A percentile compares a stretch with the other conserved stretches of the same genome.
Evolutionary conservation across 2,329 filamentous ascomycete species (phyloP).

Genomic region (Cytospora piceae): DNA sequence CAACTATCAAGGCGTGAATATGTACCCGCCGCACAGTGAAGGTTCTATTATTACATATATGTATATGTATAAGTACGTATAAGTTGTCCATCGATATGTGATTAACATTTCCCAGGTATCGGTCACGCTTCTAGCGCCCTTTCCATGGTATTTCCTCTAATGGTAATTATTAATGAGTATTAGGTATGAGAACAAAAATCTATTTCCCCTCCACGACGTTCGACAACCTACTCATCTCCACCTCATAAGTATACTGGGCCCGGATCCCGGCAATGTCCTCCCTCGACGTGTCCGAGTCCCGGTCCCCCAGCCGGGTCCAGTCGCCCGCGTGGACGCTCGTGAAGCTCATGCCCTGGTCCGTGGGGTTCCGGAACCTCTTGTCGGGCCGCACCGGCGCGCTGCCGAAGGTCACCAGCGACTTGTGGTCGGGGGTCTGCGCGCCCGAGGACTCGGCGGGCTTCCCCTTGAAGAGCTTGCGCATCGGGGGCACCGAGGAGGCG

Average conservation of each 20-base stretch:
- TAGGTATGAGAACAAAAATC: neutral
- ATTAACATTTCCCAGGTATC: neutral
- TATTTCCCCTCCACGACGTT: constrained; percentile 7
- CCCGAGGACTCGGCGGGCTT: neutral
- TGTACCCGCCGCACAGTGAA: no score
- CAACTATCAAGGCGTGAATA: no score
- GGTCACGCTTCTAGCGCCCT: no score
- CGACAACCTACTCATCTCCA: constrained; percentile 11
- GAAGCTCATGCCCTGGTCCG: constrained; percentile 22
- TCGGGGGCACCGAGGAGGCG: constrained; percentile 25
- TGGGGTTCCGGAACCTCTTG: constrained; percentile 18
- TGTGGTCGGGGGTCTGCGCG: neutral
- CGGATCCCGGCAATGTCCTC: constrained; percentile 10
- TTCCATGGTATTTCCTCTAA: neutral
- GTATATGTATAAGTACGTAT: no score
- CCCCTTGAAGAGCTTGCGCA: constrained; percentile 21
- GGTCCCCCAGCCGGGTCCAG: constrained; percentile 17
- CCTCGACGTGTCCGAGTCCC: constrained; percentile 18
- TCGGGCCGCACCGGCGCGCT: constrained; percentile 15
- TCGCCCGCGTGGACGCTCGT: constrained; percentile 15
- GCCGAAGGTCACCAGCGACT: constrained; percentile 20
- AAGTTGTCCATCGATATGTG: neutral
- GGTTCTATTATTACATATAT: no score
- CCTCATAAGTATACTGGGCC: constrained; percentile 17
- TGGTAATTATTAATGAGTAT: neutral